These are phyloP conservation scores for Pseudohalonectria lignicola DNA, from an alignment of 2,329 filamentous ascomycete genomes.

Conservation along the genomic window DNA sequence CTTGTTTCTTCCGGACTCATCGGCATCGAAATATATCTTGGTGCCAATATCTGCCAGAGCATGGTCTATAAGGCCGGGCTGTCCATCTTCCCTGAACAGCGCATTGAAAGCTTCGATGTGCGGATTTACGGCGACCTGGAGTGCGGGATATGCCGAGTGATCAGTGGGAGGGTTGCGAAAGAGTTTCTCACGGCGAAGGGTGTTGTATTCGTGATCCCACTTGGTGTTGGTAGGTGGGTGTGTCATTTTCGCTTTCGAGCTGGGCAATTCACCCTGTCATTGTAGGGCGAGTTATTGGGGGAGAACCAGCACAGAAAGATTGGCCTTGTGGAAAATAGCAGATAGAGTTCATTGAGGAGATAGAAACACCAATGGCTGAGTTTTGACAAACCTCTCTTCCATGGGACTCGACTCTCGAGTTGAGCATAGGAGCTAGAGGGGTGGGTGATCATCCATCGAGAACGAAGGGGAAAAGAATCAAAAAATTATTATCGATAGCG, in stretches of 20 bases:
- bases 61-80: slow-evolving; percentile 49
- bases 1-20: slow-evolving; percentile 58
- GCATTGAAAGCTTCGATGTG: slow-evolving; percentile 96
- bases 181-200: slow-evolving; percentile 73
- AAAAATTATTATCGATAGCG: background rate
- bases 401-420: no score
- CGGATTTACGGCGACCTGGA: slow-evolving; percentile 77
- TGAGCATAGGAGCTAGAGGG: no score
- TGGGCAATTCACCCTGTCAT: no score
- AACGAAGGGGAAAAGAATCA: no score
- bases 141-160: slow-evolving; percentile 74
- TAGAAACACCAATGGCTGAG: no score
- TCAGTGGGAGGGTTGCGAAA: slow-evolving; percentile 85
- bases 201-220: slow-evolving; percentile 84
- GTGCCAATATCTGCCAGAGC: slow-evolving; percentile 81
- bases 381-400: no score
- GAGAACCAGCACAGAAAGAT: no score
- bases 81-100: slow-evolving; percentile 63
- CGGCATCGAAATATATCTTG: slow-evolving; percentile 77
- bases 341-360: no score
- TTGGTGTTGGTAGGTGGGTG: slow-evolving; percentile 43
- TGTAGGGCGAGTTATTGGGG: no score
- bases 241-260: background rate
- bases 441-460: no score
- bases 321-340: no score